Percentiles rank a stretch among this genome's conserved stretches.
Conservation (phyloP, 108 stramenopile genomes). For the Chaetoceros muelleri region DNA sequence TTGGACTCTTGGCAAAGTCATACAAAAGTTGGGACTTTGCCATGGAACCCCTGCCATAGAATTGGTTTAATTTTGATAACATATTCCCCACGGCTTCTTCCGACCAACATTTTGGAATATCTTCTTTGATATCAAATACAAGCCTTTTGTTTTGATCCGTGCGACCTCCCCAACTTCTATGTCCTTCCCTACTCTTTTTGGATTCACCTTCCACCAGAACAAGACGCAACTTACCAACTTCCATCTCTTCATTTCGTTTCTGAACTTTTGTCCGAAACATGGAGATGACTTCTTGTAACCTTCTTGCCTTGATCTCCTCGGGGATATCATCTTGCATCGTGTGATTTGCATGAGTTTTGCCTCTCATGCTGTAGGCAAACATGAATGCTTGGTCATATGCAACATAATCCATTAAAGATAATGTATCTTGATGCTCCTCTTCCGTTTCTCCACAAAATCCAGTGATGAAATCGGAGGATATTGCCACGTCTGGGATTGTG, state of each 20-base stretch:
- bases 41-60: not conserved
- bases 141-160: constrained; percentile 81
- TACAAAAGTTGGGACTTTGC: not conserved
- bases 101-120: constrained; percentile 5
- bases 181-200: constrained; percentile 34
- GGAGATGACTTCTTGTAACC: constrained; percentile 80
- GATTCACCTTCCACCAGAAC: constrained; percentile 78
- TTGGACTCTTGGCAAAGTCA: constrained; percentile 2
- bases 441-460: constrained; percentile 99
- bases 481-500: constrained; percentile 80
- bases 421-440: constrained; percentile 86
- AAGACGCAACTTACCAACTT: constrained; percentile 59
- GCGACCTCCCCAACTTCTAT: constrained; percentile 42
- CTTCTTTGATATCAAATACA: constrained; percentile 32
- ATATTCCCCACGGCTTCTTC: constrained; percentile 20
- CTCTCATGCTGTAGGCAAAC: constrained; percentile 95
- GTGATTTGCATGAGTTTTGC: constrained; percentile 88
- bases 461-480: constrained; percentile 93
- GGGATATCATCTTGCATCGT: constrained; percentile 92
- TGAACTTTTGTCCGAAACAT: constrained; percentile 60
- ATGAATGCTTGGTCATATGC: constrained; percentile 94
- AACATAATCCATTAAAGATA: constrained; percentile 79
- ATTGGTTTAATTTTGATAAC: not conserved
- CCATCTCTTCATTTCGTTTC: constrained; percentile 48
- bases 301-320: constrained; percentile 69